Conservation (phyloP, 257 asterid species). For the Gardenia jasminoides region DNA sequence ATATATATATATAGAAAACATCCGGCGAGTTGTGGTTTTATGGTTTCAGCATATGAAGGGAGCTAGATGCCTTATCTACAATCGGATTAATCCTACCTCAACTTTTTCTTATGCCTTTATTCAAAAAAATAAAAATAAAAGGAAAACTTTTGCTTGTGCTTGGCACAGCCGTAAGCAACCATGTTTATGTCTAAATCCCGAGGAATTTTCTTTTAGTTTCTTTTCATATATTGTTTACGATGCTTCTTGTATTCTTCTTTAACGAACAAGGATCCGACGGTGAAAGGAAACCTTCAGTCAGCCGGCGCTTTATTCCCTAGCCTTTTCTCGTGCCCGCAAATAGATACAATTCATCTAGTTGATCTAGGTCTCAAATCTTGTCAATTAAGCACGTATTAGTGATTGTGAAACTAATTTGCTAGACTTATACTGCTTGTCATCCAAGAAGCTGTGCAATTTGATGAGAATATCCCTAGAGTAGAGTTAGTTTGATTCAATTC, state of each 20-base stretch:
- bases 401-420: not conserved
- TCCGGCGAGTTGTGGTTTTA: not conserved
- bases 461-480: not conserved
- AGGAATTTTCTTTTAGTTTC: not conserved
- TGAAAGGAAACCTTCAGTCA: not conserved
- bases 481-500: not conserved
- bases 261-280: no score
- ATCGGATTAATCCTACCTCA: not conserved
- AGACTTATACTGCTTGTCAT: not conserved
- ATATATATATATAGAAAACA: not conserved
- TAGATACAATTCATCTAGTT: not conserved
- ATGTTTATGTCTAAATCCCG: not conserved
- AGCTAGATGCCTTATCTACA: constrained; percentile 20
- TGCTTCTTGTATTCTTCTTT: not conserved
- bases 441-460: not conserved
- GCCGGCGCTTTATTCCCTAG: not conserved
- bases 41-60: not conserved
- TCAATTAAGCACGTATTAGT: not conserved
- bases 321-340: not conserved
- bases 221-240: not conserved
- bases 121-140: no score
- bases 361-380: not conserved
- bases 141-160: not conserved
- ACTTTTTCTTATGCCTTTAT: not conserved
- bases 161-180: constrained; percentile 4